Conservation (phyloP, 1,139 yeast genomes). For the Pichia sp. region DNA sequence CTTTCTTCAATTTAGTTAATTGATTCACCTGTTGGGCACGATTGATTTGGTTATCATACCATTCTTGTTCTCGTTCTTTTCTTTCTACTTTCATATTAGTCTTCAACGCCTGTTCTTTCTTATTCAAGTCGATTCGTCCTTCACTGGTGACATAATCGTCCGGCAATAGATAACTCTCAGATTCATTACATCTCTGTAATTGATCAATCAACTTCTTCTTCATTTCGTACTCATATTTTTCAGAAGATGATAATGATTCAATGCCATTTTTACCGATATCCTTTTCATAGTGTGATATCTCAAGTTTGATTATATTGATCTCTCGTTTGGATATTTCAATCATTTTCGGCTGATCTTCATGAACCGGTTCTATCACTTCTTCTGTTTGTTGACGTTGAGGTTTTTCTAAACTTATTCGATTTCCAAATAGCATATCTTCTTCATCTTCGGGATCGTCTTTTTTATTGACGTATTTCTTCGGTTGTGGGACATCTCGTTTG, state of each 20-base stretch:
- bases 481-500: not conserved
- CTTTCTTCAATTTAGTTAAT: slow-evolving; percentile 34
- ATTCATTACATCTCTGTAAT: slow-evolving; percentile 36
- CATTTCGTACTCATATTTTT: slow-evolving; percentile 50
- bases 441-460: not conserved
- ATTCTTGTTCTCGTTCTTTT: slow-evolving; percentile 39
- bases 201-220: slow-evolving; percentile 47
- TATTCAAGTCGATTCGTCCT: slow-evolving; percentile 52
- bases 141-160: slow-evolving; percentile 52
- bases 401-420: slow-evolving; percentile 8
- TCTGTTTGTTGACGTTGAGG: not conserved
- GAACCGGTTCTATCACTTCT: not conserved
- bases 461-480: not conserved
- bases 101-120: slow-evolving; percentile 43
- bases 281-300: slow-evolving; percentile 47
- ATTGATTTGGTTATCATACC: slow-evolving; percentile 66
- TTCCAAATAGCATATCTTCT: slow-evolving; percentile 11
- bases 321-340: slow-evolving; percentile 17
- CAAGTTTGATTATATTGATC: slow-evolving; percentile 43
- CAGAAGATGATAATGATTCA: slow-evolving; percentile 45
- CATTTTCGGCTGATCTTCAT: not conserved
- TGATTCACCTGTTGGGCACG: slow-evolving; percentile 40
- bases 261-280: slow-evolving; percentile 48
- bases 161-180: slow-evolving; percentile 48
- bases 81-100: slow-evolving; percentile 26